Conservation (phyloP, 208 protist genomes). For the Crithidia thermophila region DNA sequence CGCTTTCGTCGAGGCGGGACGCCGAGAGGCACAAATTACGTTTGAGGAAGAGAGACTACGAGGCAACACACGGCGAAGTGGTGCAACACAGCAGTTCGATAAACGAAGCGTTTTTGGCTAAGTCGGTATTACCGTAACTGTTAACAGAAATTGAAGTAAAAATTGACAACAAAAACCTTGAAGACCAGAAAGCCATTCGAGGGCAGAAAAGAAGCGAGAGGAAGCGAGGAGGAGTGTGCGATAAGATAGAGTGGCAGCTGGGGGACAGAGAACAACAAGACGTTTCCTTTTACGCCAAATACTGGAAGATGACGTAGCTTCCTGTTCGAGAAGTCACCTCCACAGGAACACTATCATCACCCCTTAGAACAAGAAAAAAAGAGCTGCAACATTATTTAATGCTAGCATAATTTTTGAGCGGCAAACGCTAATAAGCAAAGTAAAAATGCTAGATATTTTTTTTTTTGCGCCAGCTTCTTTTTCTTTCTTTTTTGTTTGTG, state of each 20-base stretch:
- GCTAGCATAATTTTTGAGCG: no score
- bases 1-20: neutral
- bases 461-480: no score
- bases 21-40: neutral
- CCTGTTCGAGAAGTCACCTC: no score
- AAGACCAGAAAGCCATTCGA: constrained; percentile 13
- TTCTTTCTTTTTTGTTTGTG: neutral
- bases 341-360: no score
- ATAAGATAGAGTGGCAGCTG: constrained; percentile 2
- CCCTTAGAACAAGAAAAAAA: no score
- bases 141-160: no score
- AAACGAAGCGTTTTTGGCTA: constrained; percentile 23
- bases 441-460: no score
- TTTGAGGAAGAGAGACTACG: neutral
- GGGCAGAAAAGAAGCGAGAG: constrained; percentile 7
- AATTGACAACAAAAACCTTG: neutral
- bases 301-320: no score
- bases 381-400: no score
- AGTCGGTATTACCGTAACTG: no score
- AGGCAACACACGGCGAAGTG: constrained; percentile 18
- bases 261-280: neutral
- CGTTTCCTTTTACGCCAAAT: no score
- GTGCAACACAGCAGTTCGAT: neutral
- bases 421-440: no score
- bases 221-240: neutral